Percentiles rank a stretch among this genome's conserved stretches.
These are phyloP conservation scores for Meredithiella fracta DNA, from an alignment of 2,329 filamentous ascomycete genomes.

Conservation along the genomic window DNA sequence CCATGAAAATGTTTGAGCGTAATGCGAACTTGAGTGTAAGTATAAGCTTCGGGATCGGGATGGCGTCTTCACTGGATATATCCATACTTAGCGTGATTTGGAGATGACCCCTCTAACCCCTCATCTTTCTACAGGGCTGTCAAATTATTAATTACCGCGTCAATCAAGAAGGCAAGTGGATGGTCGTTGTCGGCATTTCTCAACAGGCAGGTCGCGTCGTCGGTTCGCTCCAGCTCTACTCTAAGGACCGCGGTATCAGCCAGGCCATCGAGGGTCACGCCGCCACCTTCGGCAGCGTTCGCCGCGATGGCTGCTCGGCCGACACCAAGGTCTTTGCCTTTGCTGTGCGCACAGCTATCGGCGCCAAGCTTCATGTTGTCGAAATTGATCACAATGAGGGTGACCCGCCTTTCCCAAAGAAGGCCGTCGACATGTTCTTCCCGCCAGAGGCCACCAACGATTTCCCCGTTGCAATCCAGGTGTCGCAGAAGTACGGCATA, in stretches of 20 bases:
- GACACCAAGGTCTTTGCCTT: slow-evolving; percentile 96
- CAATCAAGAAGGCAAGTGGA: slow-evolving; percentile 93
- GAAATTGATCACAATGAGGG: slow-evolving; percentile 87
- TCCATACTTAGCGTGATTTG: not conserved
- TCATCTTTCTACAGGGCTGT: slow-evolving; percentile 45
- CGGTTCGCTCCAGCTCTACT: slow-evolving; percentile 94
- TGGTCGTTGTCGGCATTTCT: slow-evolving; percentile 91
- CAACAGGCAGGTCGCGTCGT: slow-evolving; percentile 86
- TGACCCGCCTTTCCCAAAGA: slow-evolving; percentile 85
- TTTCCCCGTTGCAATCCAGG: slow-evolving; percentile 94
- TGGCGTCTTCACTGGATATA: not conserved
- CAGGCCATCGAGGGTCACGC: slow-evolving; percentile 97
- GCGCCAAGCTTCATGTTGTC: slow-evolving; percentile 81
- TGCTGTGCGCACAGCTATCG: slow-evolving; percentile 73
- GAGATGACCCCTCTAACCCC: not conserved
- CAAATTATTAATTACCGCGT: slow-evolving; percentile 99
- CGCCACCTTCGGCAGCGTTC: slow-evolving; percentile 78
- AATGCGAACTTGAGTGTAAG: slow-evolving; percentile 75
- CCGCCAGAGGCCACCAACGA: slow-evolving; percentile 89
- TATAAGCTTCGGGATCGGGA: not conserved
- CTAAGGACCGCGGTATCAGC: slow-evolving; percentile 87
- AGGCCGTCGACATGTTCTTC: slow-evolving; percentile 95
- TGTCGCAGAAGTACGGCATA: slow-evolving; percentile 90
- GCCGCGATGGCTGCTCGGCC: slow-evolving; percentile 72
- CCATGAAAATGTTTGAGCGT: slow-evolving; percentile 86